A percentile compares a stretch with the other conserved stretches of the same genome.
Conservation (phyloP, 2,329 filamentous ascomycete genomes). For the Metarhizium brunneum region DNA sequence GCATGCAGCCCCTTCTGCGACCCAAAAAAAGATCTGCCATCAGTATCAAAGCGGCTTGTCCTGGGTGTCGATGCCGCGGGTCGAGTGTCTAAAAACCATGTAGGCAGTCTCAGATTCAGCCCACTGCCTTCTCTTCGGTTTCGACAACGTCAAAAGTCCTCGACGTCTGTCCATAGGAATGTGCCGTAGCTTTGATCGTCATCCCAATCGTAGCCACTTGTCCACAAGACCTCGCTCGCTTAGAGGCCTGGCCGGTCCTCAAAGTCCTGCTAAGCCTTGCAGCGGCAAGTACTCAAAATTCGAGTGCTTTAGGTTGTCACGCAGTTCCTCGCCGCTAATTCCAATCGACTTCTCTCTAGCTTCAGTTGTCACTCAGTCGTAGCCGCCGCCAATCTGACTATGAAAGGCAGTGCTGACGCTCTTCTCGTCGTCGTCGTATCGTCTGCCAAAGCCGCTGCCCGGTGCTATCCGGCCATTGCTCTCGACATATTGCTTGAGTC, state of each 20-base stretch:
- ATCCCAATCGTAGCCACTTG: background rate
- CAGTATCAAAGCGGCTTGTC: background rate
- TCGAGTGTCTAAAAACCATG: background rate
- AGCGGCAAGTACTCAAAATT: background rate
- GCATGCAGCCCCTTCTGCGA: background rate
- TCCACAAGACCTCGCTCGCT: background rate
- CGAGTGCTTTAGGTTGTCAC: background rate
- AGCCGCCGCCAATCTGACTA: conserved; percentile 71
- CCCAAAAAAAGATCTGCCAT: background rate
- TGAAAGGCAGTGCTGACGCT: conserved; percentile 96
- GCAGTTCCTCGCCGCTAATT: background rate
- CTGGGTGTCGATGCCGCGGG: background rate
- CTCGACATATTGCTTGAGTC: conserved; percentile 90
- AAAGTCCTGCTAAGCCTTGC: background rate
- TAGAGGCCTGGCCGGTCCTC: background rate
- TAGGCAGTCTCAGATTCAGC: background rate
- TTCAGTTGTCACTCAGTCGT: conserved; percentile 33
- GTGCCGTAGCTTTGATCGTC: conserved; percentile 1
- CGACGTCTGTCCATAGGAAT: background rate
- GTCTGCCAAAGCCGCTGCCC: conserved; percentile 60
- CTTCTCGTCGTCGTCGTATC: conserved; percentile 85
- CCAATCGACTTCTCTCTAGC: conserved; percentile 1
- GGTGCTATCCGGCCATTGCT: conserved; percentile 62
- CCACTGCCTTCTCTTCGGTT: background rate
- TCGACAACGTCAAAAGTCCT: background rate